Evolutionary conservation across 306 rosid species (phyloP).

Genomic region (Trifolium fragiferum): DNA sequence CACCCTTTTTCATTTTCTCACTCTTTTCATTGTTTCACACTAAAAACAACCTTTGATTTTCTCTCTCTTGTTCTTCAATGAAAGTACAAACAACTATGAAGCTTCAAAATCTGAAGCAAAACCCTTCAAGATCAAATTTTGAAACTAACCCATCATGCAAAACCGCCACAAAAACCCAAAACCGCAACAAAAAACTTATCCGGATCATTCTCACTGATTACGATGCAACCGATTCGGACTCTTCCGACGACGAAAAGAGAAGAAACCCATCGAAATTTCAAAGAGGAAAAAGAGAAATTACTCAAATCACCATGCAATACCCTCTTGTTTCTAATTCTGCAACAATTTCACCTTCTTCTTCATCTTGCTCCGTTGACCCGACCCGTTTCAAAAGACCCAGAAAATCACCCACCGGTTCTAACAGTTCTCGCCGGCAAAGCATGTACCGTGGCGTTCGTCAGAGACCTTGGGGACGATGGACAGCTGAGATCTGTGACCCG

Average conservation of each 20-base stretch:
- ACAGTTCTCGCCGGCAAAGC: conserved; percentile 4
- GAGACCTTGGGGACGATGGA: conserved; percentile 93
- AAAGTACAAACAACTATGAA: conserved; percentile 34
- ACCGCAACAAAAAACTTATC: conserved; percentile 43
- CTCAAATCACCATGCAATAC: conserved; percentile 46
- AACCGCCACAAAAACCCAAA: conserved; percentile 29
- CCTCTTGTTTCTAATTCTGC: background rate
- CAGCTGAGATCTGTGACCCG: conserved; percentile 90
- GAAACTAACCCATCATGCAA: conserved; percentile 39
- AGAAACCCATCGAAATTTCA: background rate
- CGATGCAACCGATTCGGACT: conserved; percentile 79
- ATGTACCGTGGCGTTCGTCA: conserved; percentile 73
- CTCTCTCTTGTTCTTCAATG: conserved; percentile 19
- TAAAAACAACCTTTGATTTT: background rate
- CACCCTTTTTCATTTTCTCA: conserved; percentile 2
- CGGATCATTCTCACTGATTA: conserved; percentile 76
- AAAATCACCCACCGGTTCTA: background rate
- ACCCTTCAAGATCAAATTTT: conserved; percentile 32
- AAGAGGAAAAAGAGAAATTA: conserved; percentile 52
- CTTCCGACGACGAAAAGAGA: conserved; percentile 62
- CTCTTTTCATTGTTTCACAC: background rate
- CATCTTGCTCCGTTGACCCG: conserved; percentile 1
- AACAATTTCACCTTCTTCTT: background rate
- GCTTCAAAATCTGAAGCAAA: conserved; percentile 22
- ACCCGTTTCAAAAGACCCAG: conserved; percentile 37